A percentile compares a stretch with the other conserved stretches of the same genome.
Conservation (phyloP, 2,329 filamentous ascomycete genomes). For the Talaromyces sp. region DNA sequence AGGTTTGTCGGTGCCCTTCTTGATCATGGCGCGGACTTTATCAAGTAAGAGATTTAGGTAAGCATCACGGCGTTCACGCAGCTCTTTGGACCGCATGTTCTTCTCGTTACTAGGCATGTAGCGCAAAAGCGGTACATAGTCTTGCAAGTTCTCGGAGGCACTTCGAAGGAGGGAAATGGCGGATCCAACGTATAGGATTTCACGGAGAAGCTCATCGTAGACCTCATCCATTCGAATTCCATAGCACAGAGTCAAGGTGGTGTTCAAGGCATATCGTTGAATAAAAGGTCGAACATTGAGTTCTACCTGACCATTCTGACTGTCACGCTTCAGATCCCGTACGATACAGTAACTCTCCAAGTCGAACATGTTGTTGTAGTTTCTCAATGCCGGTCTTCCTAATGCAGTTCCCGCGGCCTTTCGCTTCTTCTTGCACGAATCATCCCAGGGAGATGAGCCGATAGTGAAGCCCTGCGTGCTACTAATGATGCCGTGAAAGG, state of each 20-base stretch:
- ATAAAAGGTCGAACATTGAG: constrained; percentile 64
- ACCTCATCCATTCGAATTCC: constrained; percentile 66
- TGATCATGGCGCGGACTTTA: constrained; percentile 53
- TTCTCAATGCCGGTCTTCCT: constrained; percentile 64
- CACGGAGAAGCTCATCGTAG: constrained; percentile 60
- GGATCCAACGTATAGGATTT: constrained; percentile 69
- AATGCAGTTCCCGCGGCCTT: constrained; percentile 70
- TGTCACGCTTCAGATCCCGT: constrained; percentile 58
- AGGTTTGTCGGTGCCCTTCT: constrained; percentile 55
- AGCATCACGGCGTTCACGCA: constrained; percentile 59
- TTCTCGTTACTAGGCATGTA: constrained; percentile 50
- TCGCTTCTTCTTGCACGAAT: constrained; percentile 65
- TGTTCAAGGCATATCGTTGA: constrained; percentile 66
- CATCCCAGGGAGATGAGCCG: constrained; percentile 72
- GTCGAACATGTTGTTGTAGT: constrained; percentile 71
- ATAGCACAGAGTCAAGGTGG: constrained; percentile 68
- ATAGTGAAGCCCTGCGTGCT: constrained; percentile 70
- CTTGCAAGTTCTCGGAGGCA: constrained; percentile 75
- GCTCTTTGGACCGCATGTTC: constrained; percentile 56
- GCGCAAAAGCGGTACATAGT: constrained; percentile 68
- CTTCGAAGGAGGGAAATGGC: constrained; percentile 67
- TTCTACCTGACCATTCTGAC: constrained; percentile 53
- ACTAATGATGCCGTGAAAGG: constrained; percentile 69
- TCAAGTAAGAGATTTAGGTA: constrained; percentile 53
- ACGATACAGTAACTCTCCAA: constrained; percentile 65